These are phyloP conservation scores for Coemansia aciculifera DNA, from an alignment of 192 early-diverging fungal species.

Conservation along the genomic window DNA sequence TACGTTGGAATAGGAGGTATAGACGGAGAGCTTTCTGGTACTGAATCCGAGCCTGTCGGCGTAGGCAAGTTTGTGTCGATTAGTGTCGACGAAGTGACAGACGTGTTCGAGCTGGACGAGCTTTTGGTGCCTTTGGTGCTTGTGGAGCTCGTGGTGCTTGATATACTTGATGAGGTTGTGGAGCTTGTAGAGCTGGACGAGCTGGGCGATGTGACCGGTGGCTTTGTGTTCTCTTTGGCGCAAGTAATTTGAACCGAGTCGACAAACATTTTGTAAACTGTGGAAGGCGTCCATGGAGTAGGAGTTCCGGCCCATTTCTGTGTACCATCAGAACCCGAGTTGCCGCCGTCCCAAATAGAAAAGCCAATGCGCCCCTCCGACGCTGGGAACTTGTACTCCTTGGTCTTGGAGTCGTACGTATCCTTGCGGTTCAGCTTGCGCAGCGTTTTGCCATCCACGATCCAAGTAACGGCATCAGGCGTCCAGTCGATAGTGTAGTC, in stretches of 20 bases:
- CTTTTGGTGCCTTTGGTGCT: neutral
- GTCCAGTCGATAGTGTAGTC: conserved; percentile 65
- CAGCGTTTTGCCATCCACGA: conserved; percentile 57
- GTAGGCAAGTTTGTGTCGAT: neutral
- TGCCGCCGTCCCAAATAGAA: conserved; percentile 70
- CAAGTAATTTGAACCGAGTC: conserved; percentile 52
- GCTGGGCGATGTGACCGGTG: neutral
- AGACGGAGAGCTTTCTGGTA: neutral
- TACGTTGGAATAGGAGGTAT: conserved; percentile 3
- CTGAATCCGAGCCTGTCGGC: neutral
- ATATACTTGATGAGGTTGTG: neutral
- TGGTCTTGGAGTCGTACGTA: conserved; percentile 50
- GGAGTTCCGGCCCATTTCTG: conserved; percentile 61
- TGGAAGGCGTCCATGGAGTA: conserved; percentile 55
- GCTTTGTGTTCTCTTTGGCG: conserved; percentile 4
- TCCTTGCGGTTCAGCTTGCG: conserved; percentile 55
- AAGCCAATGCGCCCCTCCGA: conserved; percentile 60
- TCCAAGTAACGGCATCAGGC: conserved; percentile 59
- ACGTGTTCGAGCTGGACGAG: neutral
- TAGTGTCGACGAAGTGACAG: neutral
- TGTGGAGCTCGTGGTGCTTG: too few relatives aligned
- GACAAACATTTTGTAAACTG: conserved; percentile 59
- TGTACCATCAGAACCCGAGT: conserved; percentile 54
- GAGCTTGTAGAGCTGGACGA: neutral
- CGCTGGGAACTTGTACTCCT: conserved; percentile 52